phyloP scores from a whole-genome alignment of 768 basidiomycete genomes.

The Phlegmacium glaucopus region DNA sequence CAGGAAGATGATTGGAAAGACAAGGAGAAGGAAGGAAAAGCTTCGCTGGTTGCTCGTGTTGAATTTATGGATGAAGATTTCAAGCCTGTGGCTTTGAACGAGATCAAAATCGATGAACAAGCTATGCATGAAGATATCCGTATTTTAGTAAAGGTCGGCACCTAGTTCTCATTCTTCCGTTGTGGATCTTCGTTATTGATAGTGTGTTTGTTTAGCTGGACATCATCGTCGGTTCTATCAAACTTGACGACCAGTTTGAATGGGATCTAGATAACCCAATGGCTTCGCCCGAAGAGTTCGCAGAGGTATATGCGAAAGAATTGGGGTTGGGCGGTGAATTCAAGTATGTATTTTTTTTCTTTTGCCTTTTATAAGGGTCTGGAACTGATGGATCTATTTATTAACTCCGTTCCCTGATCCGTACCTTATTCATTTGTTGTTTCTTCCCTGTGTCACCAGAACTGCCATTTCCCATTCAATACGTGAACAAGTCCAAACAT shows the following conservation, averaged over 20 bases:
- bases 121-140: conserved; percentile 81
- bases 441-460: conserved; percentile 33
- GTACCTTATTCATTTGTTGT: neutral
- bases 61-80: conserved; percentile 21
- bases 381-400: conserved; percentile 3
- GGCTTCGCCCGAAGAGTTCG: conserved; percentile 90
- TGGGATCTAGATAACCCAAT: conserved; percentile 87
- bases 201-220: conserved; percentile 67
- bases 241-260: conserved; percentile 95
- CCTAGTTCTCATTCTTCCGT: conserved; percentile 7
- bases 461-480: conserved; percentile 96
- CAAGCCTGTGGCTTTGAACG: conserved; percentile 51
- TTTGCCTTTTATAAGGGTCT: conserved; percentile 1
- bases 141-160: conserved; percentile 82
- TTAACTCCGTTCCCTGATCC: neutral
- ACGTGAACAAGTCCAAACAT: conserved; percentile 89
- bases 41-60: conserved; percentile 27
- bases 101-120: conserved; percentile 63
- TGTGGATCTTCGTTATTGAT: conserved; percentile 4
- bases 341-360: conserved; percentile 41
- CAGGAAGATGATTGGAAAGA: conserved; percentile 12
- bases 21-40: conserved; percentile 13
- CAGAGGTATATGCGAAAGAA: conserved; percentile 81
- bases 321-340: conserved; percentile 92
- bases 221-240: conserved; percentile 89